A percentile compares a stretch with the other conserved stretches of the same genome.
phyloP scores from a whole-genome alignment of 1,284 basidiomycete species.

The Puccinia triticina region DNA sequence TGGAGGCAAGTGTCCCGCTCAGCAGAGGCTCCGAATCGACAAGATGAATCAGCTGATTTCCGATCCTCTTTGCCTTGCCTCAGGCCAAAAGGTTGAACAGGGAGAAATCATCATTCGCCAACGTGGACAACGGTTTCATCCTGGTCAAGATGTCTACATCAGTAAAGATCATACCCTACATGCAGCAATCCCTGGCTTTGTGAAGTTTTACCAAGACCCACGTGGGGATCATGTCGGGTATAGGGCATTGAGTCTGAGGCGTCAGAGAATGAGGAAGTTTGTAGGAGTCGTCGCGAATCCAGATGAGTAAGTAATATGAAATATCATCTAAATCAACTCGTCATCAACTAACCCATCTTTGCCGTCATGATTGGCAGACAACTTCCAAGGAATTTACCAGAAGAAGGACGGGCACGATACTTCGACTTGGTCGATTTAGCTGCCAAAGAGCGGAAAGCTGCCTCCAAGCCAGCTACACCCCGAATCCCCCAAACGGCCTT shows the following conservation, averaged over 20 bases:
- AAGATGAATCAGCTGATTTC: not conserved
- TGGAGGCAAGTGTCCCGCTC: conserved; percentile 68
- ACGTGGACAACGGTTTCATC: conserved; percentile 83
- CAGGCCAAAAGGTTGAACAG: conserved; percentile 83
- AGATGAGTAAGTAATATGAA: conserved; percentile 16
- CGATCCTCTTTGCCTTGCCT: not conserved
- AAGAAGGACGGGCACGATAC: conserved; percentile 37
- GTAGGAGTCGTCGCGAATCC: conserved; percentile 40
- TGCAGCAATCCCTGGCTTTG: conserved; percentile 81
- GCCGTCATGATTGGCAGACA: conserved; percentile 3
- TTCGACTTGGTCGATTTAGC: conserved; percentile 47
- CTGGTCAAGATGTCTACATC: conserved; percentile 83
- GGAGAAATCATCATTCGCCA: conserved; percentile 93
- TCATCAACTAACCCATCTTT: too few relatives aligned
- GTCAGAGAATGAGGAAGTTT: conserved; percentile 47
- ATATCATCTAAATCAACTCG: too few relatives aligned
- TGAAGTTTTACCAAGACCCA: conserved; percentile 74
- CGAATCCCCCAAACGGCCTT: conserved; percentile 24
- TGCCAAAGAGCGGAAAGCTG: conserved; percentile 19
- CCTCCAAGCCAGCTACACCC: conserved; percentile 13
- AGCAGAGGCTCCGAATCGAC: not conserved
- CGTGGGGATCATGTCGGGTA: conserved; percentile 36
- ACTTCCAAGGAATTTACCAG: conserved; percentile 38
- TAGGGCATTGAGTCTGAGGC: conserved; percentile 46
- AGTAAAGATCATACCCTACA: conserved; percentile 91